A percentile compares a stretch with the other conserved stretches of the same genome.
Conservation (phyloP, 2,329 filamentous ascomycete species). For the Penicillium sp. region DNA sequence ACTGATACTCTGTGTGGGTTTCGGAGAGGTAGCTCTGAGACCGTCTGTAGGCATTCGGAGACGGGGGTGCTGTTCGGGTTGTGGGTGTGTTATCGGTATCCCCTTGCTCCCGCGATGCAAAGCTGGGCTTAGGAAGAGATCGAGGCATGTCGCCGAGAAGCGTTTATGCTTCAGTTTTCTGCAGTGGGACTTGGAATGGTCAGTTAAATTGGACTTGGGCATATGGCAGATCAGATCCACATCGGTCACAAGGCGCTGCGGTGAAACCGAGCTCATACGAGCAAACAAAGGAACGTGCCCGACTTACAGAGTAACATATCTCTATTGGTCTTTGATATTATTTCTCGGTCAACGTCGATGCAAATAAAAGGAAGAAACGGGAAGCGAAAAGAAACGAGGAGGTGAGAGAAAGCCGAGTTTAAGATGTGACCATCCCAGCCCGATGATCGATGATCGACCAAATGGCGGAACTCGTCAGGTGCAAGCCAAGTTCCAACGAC, state of each 20-base stretch:
- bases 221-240: slow-evolving; percentile 1
- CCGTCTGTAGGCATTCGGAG: slow-evolving; percentile 35
- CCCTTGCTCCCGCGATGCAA: slow-evolving; percentile 16
- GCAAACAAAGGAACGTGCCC: not conserved
- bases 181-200: slow-evolving; percentile 3
- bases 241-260: not conserved
- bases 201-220: slow-evolving; percentile 3
- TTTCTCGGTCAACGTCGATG: not conserved
- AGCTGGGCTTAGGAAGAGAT: slow-evolving; percentile 27
- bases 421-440: slow-evolving; percentile 2
- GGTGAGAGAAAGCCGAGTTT: not conserved
- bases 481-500: not conserved
- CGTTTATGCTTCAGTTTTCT: slow-evolving; percentile 7
- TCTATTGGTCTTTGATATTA: not conserved
- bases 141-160: slow-evolving; percentile 29
- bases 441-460: slow-evolving; percentile 6
- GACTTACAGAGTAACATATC: slow-evolving; percentile 4
- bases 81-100: slow-evolving; percentile 12
- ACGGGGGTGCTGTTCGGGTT: slow-evolving; percentile 35
- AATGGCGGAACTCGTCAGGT: slow-evolving; percentile 3
- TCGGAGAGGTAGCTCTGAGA: slow-evolving; percentile 31
- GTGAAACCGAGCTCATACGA: not conserved
- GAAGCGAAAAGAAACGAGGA: not conserved
- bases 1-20: slow-evolving; percentile 33
- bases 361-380: not conserved